Conservation (phyloP, 441 rosid species). For the Bruguiera hainesii region DNA sequence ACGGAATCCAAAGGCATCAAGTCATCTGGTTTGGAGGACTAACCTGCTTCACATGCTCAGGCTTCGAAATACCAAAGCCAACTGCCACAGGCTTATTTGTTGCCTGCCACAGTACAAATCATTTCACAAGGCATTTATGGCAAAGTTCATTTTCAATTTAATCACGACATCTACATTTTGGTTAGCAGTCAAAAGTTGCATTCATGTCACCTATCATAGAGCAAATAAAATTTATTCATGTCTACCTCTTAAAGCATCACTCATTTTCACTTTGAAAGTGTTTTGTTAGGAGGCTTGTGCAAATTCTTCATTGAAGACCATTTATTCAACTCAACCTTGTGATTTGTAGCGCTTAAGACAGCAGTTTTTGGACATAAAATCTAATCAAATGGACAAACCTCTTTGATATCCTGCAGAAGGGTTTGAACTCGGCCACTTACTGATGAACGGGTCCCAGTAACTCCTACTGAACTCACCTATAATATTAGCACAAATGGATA, state of each 20-base stretch:
- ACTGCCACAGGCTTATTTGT: constrained; percentile 82
- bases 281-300: no score
- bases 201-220: background rate
- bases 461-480: constrained; percentile 92
- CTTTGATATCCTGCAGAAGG: constrained; percentile 69
- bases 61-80: constrained; percentile 92
- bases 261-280: no score
- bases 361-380: background rate
- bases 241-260: no score
- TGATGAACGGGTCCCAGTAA: constrained; percentile 87
- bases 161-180: no score
- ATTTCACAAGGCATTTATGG: constrained; percentile 3
- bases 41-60: constrained; percentile 92
- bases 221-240: background rate
- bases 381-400: constrained; percentile 34
- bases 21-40: constrained; percentile 12
- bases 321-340: background rate
- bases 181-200: background rate
- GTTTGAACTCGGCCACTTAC: constrained; percentile 61
- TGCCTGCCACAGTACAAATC: constrained; percentile 35
- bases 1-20: background rate
- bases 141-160: no score
- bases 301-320: background rate
- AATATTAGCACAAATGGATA: constrained; percentile 18
- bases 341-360: background rate